These are phyloP conservation scores for Aspergillus wentii DNA, from an alignment of 495 filamentous ascomycete species.

Conservation along the genomic window DNA sequence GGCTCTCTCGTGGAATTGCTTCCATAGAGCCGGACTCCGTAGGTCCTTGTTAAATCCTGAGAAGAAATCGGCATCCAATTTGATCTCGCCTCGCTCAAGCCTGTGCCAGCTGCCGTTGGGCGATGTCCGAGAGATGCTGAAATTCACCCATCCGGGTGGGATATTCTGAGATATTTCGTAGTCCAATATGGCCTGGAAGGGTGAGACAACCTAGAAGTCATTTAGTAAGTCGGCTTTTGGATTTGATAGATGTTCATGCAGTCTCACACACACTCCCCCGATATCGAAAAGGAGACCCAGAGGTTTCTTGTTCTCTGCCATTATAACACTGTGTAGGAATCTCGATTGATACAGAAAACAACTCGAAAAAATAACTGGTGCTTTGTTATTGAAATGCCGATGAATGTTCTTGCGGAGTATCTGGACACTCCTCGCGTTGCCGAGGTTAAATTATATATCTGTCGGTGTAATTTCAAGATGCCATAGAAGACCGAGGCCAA, in stretches of 20 bases:
- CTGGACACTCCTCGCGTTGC: slow-evolving; percentile 7
- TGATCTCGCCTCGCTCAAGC: slow-evolving; percentile 71
- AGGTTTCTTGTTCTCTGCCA: slow-evolving; percentile 46
- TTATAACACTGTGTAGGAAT: slow-evolving; percentile 9
- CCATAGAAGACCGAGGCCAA: slow-evolving; percentile 7
- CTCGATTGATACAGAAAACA: slow-evolving; percentile 6
- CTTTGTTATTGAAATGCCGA: too few species aligned
- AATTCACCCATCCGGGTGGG: slow-evolving; percentile 85
- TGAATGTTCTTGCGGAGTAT: slow-evolving; percentile 20
- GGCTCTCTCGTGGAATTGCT: slow-evolving; percentile 44
- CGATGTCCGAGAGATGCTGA: slow-evolving; percentile 70
- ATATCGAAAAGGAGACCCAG: slow-evolving; percentile 92
- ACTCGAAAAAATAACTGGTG: too few species aligned
- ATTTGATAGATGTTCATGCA: background rate
- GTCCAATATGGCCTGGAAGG: slow-evolving; percentile 86
- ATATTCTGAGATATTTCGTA: slow-evolving; percentile 75
- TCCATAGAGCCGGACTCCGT: slow-evolving; percentile 60
- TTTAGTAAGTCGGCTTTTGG: background rate
- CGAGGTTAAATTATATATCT: slow-evolving; percentile 15
- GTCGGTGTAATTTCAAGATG: background rate
- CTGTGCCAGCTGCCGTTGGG: slow-evolving; percentile 87
- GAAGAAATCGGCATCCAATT: slow-evolving; percentile 71
- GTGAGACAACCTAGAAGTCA: slow-evolving; percentile 74
- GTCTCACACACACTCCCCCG: slow-evolving; percentile 88
- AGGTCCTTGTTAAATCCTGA: slow-evolving; percentile 71